A percentile compares a stretch with the other conserved stretches of the same genome.
Conservation (phyloP, 163 green algal genomes). For the Chlamydomonas reinhardtii region DNA sequence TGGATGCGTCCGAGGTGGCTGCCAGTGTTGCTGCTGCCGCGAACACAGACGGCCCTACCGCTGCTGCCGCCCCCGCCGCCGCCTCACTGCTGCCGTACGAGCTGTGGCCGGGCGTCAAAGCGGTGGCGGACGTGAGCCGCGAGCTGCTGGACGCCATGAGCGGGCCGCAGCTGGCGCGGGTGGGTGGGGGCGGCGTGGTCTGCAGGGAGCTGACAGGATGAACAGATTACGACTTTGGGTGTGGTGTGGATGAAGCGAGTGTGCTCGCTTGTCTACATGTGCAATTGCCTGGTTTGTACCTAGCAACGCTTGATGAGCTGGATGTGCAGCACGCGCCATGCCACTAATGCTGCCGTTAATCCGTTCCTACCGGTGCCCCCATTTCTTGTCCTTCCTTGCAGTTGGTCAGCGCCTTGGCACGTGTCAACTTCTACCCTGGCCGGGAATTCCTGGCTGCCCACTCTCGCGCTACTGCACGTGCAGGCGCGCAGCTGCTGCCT, state of each 20-base stretch:
- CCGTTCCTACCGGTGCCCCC: too few relatives aligned
- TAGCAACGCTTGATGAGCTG: too few relatives aligned
- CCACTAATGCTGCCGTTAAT: too few relatives aligned
- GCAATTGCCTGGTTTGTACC: too few relatives aligned
- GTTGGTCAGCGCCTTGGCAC: neutral
- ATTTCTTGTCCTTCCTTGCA: neutral
- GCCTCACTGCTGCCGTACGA: constrained; percentile 38
- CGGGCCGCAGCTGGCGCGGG: constrained; percentile 5
- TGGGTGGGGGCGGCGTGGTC: neutral
- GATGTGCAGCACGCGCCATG: too few relatives aligned
- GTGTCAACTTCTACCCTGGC: constrained; percentile 24
- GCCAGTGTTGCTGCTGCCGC: neutral
- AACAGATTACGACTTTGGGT: neutral
- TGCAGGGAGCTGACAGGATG: neutral
- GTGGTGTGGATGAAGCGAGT: too few relatives aligned
- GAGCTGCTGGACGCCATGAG: constrained; percentile 26
- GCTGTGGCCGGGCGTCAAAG: constrained; percentile 17
- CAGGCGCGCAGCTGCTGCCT: neutral
- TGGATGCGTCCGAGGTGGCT: too few relatives aligned
- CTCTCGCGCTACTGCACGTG: neutral
- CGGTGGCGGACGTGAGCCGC: neutral
- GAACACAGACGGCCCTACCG: too few relatives aligned
- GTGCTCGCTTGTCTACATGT: too few relatives aligned
- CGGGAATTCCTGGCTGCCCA: constrained; percentile 26
- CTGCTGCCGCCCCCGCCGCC: too few relatives aligned